A percentile compares a stretch with the other conserved stretches of the same genome.
Conservation (phyloP, 2,329 filamentous ascomycete genomes). For the Neurospora crassa region DNA sequence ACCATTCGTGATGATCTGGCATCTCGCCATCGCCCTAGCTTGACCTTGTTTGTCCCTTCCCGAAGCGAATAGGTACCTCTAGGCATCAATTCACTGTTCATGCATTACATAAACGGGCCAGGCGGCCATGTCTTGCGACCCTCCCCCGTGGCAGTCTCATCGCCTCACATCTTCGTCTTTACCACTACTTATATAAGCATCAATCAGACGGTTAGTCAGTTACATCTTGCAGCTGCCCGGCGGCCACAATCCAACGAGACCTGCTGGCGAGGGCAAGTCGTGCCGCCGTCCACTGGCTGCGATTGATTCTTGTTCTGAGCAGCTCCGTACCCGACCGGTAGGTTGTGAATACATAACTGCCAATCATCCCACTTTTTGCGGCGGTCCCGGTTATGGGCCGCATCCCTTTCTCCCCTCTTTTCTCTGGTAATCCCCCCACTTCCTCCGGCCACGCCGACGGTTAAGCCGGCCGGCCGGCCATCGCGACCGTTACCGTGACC, state of each 20-base stretch:
- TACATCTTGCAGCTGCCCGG: background rate
- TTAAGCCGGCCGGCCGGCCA: background rate
- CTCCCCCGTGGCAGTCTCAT: background rate
- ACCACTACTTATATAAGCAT: background rate
- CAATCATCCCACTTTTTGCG: background rate
- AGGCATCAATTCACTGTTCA: background rate
- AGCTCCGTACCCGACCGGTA: background rate
- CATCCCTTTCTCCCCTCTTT: background rate
- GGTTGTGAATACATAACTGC: background rate
- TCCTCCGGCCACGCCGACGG: background rate
- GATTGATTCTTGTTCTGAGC: background rate
- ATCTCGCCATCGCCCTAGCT: slow-evolving; percentile 6
- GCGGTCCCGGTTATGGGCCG: background rate
- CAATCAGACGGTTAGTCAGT: background rate
- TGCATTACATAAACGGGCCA: background rate
- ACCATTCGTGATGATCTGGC: slow-evolving; percentile 5
- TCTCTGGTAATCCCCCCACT: background rate
- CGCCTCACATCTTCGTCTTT: background rate
- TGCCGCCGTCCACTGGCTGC: background rate
- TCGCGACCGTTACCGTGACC: background rate
- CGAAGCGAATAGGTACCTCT: background rate
- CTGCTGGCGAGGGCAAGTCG: background rate
- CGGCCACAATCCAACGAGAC: background rate
- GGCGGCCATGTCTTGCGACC: background rate
- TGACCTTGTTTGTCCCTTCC: slow-evolving; percentile 2